phyloP scores from a whole-genome alignment of 1,284 basidiomycete genomes.

The Apiotrichum mycotoxinovorans region DNA sequence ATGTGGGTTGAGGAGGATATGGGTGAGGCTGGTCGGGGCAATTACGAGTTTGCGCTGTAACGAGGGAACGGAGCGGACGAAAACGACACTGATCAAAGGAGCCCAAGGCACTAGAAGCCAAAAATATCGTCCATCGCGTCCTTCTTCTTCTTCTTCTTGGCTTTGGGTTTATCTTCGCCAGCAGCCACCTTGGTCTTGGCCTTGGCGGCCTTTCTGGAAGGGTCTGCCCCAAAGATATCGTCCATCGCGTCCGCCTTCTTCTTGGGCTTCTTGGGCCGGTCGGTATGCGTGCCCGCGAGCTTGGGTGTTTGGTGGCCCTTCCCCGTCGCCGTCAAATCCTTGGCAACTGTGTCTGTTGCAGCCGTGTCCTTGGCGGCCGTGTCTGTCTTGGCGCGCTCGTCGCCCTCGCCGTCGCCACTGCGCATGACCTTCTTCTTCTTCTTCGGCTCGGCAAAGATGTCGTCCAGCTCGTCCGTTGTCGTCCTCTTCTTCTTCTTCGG shows the following conservation, averaged over 20 bases:
- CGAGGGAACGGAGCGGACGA: too few relatives aligned
- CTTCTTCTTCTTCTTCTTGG: conserved; percentile 23
- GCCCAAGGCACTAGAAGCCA: conserved; percentile 4
- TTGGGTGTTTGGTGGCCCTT: too few relatives aligned
- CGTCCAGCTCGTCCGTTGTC: not conserved
- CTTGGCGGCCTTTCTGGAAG: not conserved
- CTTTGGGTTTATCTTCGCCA: not conserved
- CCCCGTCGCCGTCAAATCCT: too few relatives aligned
- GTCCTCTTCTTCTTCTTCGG: not conserved
- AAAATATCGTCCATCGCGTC: conserved; percentile 46
- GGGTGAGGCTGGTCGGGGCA: too few relatives aligned
- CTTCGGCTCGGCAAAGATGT: not conserved
- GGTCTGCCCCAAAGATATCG: not conserved
- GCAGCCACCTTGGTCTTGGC: not conserved
- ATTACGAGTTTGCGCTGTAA: too few relatives aligned
- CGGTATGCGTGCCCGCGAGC: too few relatives aligned
- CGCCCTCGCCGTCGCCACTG: not conserved
- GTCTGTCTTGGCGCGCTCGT: not conserved
- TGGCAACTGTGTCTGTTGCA: too few relatives aligned
- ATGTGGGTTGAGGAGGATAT: too few relatives aligned
- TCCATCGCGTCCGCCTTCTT: not conserved
- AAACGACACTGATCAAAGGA: not conserved
- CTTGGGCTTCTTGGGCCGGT: not conserved
- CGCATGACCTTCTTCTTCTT: not conserved
- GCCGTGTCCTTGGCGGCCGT: too few relatives aligned